These are phyloP conservation scores for Eruca vesicaria DNA, from an alignment of 441 rosid genomes.

Conservation along the genomic window DNA sequence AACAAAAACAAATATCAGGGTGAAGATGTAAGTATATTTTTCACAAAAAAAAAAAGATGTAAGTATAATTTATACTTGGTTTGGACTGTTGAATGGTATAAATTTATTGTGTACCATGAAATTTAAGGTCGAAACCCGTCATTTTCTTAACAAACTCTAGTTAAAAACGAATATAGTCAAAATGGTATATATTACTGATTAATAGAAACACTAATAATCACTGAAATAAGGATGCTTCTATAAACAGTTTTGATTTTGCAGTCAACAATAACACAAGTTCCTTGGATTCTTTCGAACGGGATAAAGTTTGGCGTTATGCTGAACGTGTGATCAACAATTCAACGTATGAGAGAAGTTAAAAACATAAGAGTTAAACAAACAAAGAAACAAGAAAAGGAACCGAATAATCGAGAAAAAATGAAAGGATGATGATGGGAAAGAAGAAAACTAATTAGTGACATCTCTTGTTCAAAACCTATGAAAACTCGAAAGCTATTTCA, in stretches of 20 bases:
- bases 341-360: neutral
- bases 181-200: neutral
- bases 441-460: neutral
- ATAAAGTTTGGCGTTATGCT: neutral
- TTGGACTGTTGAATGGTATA: neutral
- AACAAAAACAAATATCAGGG: neutral
- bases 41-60: no score
- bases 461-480: constrained; percentile 16
- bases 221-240: neutral
- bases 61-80: neutral
- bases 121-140: no score
- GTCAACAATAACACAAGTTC: constrained; percentile 2
- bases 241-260: neutral
- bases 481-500: constrained; percentile 25
- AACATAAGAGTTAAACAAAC: neutral
- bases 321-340: neutral
- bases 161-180: neutral
- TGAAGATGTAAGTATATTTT: neutral
- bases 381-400: neutral
- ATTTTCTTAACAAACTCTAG: no score
- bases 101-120: no score
- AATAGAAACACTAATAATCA: neutral
- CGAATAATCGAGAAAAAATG: neutral
- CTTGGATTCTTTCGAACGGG: constrained; percentile 17
- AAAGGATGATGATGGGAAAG: constrained; percentile 4